phyloP scores from a whole-genome alignment of 75 land plant genomes.

The Larix kaempferi region DNA sequence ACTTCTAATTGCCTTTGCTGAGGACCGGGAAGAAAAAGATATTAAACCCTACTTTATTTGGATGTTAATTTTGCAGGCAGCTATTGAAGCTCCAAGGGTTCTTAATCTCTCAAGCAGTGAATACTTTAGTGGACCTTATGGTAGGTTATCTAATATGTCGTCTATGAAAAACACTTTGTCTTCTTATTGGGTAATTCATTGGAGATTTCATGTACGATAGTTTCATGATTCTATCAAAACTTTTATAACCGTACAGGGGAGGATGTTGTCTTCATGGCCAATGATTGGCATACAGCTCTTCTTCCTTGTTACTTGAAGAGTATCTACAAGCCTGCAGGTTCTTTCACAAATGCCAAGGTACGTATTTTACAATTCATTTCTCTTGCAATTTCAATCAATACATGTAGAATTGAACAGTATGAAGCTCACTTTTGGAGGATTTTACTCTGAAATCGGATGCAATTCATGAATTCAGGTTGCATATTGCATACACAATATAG shows the following conservation, averaged over 20 bases:
- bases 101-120: slow-evolving; percentile 61
- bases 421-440: not conserved
- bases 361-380: not conserved
- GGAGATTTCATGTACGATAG: not conserved
- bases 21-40: not conserved
- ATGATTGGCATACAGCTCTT: slow-evolving; percentile 97
- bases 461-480: slow-evolving; percentile 58
- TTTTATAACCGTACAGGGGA: slow-evolving; percentile 55
- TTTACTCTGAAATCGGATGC: not conserved
- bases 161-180: not conserved
- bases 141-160: slow-evolving; percentile 29
- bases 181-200: not conserved
- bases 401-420: not conserved
- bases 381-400: not conserved
- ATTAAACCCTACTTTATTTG: not conserved
- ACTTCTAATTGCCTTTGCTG: not conserved
- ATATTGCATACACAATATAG: slow-evolving; percentile 97
- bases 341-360: slow-evolving; percentile 85
- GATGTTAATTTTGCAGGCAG: slow-evolving; percentile 61
- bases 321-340: slow-evolving; percentile 67
- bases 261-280: slow-evolving; percentile 87
- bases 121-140: slow-evolving; percentile 86
- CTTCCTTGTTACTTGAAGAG: slow-evolving; percentile 89
- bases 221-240: not conserved
- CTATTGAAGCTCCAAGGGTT: slow-evolving; percentile 76